A percentile compares a stretch with the other conserved stretches of the same genome.
phyloP scores from a whole-genome alignment of 75 land plant species.

The Pinus taeda region DNA sequence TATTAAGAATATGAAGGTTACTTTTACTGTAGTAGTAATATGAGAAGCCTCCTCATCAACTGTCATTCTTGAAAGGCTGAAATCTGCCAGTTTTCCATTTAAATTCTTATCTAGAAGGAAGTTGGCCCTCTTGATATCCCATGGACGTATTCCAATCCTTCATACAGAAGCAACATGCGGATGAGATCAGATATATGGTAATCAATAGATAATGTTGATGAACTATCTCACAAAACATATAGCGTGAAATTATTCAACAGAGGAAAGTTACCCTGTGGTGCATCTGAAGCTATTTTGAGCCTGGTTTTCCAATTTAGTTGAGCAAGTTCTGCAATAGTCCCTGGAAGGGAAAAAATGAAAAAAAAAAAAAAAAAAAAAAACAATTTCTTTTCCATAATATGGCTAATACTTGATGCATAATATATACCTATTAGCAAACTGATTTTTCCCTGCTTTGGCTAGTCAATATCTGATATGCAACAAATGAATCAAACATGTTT shows the following conservation, averaged over 20 bases:
- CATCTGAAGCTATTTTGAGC: conserved; percentile 1
- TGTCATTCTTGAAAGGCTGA: conserved; percentile 30
- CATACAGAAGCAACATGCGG: neutral
- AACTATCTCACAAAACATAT: too few species aligned
- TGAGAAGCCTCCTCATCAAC: conserved; percentile 16
- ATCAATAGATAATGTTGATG: neutral
- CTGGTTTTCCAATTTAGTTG: conserved; percentile 1
- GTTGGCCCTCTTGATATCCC: conserved; percentile 20
- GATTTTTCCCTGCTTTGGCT: neutral
- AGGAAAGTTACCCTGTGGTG: neutral
- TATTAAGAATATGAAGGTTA: conserved; percentile 14
- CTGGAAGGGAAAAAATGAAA: too few species aligned
- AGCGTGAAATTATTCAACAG: too few species aligned
- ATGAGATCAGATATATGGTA: neutral
- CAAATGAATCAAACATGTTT: too few species aligned
- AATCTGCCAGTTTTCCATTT: conserved; percentile 29
- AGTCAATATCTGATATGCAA: too few species aligned
- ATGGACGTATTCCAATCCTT: conserved; percentile 20
- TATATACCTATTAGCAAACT: too few species aligned
- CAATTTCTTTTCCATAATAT: too few species aligned
- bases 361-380: too few species aligned
- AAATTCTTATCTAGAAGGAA: conserved; percentile 23
- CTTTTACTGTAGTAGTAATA: conserved; percentile 16
- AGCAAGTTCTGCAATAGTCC: too few species aligned
- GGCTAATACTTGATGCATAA: too few species aligned